These are phyloP conservation scores for Phlebiopsis flavidoalba DNA, from an alignment of 768 basidiomycete genomes.

Conservation along the genomic window DNA sequence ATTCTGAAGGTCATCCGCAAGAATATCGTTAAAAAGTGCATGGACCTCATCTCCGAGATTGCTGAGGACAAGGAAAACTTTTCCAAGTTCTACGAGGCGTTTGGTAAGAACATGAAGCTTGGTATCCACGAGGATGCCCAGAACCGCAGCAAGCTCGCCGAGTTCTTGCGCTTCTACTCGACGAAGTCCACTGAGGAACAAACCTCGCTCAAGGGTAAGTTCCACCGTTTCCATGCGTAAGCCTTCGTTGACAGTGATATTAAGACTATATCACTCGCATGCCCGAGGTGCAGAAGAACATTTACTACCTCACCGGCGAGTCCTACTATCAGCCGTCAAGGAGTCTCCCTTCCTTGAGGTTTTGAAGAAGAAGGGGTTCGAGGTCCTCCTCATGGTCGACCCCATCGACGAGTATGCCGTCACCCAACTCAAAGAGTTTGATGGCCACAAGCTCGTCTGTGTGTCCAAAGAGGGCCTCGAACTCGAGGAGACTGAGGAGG, in stretches of 20 bases:
- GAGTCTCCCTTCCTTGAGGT: constrained; percentile 99
- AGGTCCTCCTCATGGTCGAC: constrained; percentile 95
- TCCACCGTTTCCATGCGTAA: not conserved
- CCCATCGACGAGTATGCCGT: constrained; percentile 99
- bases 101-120: constrained; percentile 99
- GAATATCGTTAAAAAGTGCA: constrained; percentile 97
- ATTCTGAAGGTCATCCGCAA: constrained; percentile 99
- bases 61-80: constrained; percentile 99
- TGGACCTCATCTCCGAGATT: constrained; percentile 93
- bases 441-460: constrained; percentile 94
- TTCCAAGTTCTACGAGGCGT: constrained; percentile 94
- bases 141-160: constrained; percentile 98
- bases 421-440: constrained; percentile 98
- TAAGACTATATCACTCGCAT: constrained; percentile 98
- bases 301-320: constrained; percentile 99
- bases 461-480: constrained; percentile 99
- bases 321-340: constrained; percentile 81
- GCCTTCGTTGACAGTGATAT: constrained; percentile 1
- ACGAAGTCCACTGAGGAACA: constrained; percentile 90
- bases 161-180: constrained; percentile 97
- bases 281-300: constrained; percentile 97
- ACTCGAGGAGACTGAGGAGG: constrained; percentile 97
- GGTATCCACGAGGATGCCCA: constrained; percentile 99
- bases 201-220: constrained; percentile 86
- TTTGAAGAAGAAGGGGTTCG: constrained; percentile 99